Evolutionary conservation across 2,329 filamentous ascomycete genomes (phyloP).

Genomic region (Fusarium sp.): DNA sequence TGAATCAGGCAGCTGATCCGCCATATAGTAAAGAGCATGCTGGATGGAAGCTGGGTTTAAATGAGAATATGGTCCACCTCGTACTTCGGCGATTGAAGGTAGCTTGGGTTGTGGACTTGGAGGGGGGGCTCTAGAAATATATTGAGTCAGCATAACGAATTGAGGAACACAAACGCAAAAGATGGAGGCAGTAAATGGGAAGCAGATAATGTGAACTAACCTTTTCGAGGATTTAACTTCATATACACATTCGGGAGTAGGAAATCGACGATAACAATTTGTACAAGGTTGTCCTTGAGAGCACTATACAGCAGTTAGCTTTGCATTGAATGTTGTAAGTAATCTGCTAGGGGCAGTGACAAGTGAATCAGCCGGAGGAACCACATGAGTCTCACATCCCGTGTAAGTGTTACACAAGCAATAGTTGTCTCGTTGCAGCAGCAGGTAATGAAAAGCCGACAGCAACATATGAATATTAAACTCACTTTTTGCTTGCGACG

Average conservation of each 20-base stretch:
- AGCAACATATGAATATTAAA: background rate
- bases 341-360: background rate
- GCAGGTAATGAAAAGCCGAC: background rate
- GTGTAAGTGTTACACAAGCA: background rate
- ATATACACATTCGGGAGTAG: constrained; percentile 64
- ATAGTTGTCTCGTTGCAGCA: background rate
- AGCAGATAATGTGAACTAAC: constrained; percentile 15
- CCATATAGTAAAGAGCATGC: constrained; percentile 51
- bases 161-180: background rate
- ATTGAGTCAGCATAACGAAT: constrained; percentile 6
- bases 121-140: constrained; percentile 12
- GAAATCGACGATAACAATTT: constrained; percentile 65
- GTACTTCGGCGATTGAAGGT: constrained; percentile 36
- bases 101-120: constrained; percentile 17
- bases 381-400: background rate
- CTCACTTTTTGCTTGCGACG: constrained; percentile 64
- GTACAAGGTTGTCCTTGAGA: constrained; percentile 66
- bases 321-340: background rate
- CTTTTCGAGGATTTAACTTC: constrained; percentile 42
- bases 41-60: constrained; percentile 52
- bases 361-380: background rate
- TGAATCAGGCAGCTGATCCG: constrained; percentile 31
- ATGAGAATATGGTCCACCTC: constrained; percentile 51
- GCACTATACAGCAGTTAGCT: constrained; percentile 55
- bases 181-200: background rate